Percentiles rank a stretch among this genome's conserved stretches.
phyloP scores from a whole-genome alignment of 495 filamentous ascomycete genomes.

The Coniosporium apollinis region DNA sequence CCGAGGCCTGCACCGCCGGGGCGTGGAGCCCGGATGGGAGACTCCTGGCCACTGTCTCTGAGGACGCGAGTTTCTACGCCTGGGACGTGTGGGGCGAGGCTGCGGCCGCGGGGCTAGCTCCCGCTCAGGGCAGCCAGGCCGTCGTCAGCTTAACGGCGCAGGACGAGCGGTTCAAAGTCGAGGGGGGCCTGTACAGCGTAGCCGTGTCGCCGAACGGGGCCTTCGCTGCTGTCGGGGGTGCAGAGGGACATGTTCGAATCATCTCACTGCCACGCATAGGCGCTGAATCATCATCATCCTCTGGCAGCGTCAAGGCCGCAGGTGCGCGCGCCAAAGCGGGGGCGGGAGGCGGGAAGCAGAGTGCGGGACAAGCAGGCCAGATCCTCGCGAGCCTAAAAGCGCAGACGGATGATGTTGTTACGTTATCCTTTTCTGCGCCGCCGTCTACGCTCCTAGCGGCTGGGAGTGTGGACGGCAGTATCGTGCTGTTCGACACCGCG shows the following conservation, averaged over 20 bases:
- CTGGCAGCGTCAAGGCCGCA: conserved; percentile 16
- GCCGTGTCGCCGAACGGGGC: conserved; percentile 61
- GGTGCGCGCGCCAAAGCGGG: conserved; percentile 32
- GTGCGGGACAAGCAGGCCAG: conserved; percentile 51
- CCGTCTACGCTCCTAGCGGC: conserved; percentile 67
- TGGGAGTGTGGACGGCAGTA: conserved; percentile 77
- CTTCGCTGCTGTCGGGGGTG: conserved; percentile 75
- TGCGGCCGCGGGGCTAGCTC: conserved; percentile 52
- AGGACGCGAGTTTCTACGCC: conserved; percentile 78
- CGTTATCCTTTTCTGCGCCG: conserved; percentile 62
- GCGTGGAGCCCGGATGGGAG: conserved; percentile 81
- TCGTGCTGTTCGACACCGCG: conserved; percentile 73
- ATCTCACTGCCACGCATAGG: conserved; percentile 64
- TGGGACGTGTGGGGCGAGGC: conserved; percentile 84
- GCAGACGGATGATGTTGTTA: conserved; percentile 70
- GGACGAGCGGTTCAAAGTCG: conserved; percentile 82
- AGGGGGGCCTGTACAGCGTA: conserved; percentile 78
- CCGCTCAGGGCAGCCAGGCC: conserved; percentile 47
- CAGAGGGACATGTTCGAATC: conserved; percentile 64
- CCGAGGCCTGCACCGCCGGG: conserved; percentile 71
- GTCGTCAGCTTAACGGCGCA: conserved; percentile 64
- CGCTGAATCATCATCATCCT: conserved; percentile 18
- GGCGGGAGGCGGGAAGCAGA: conserved; percentile 20
- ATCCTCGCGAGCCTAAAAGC: conserved; percentile 57
- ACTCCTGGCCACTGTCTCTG: conserved; percentile 74